Evolutionary conservation across 116 monocot species (phyloP).

Genomic region (Phalaenopsis hybrid): DNA sequence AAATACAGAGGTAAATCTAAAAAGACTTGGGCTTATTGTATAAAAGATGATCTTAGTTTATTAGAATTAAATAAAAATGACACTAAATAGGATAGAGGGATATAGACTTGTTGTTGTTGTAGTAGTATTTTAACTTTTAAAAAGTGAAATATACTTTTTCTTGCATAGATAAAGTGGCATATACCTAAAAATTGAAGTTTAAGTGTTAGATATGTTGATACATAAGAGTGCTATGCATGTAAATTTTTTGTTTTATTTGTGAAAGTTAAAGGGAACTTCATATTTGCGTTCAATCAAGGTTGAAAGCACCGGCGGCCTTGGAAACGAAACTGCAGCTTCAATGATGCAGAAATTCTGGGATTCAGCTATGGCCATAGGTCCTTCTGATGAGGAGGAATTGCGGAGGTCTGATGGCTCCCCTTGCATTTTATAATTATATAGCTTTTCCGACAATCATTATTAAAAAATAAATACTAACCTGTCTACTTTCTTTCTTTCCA

Average conservation of each 20-base stretch:
- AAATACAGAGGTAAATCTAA: no score
- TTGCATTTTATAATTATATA: not conserved
- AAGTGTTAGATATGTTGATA: no score
- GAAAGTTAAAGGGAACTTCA: not conserved
- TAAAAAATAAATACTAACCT: conserved; percentile 4
- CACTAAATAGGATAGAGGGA: no score
- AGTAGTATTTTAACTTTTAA: no score
- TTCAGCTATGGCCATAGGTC: conserved; percentile 25
- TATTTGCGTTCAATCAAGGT: conserved; percentile 13
- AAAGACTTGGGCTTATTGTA: no score
- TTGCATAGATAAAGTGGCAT: no score
- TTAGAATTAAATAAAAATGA: no score
- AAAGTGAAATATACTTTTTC: no score
- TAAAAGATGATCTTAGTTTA: no score
- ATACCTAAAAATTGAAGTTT: no score
- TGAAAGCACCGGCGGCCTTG: conserved; percentile 18
- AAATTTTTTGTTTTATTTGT: not conserved
- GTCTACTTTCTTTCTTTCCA: conserved; percentile 16
- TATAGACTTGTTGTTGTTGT: no score
- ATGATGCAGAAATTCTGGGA: conserved; percentile 43
- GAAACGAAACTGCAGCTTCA: conserved; percentile 14
- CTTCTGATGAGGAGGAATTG: conserved; percentile 26
- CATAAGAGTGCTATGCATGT: no score
- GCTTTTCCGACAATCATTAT: not conserved
- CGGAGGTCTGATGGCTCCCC: conserved; percentile 11